Base-by-base conservation (phyloP, 2,329 filamentous ascomycete genomes). In the Verticillium longisporum region DNA sequence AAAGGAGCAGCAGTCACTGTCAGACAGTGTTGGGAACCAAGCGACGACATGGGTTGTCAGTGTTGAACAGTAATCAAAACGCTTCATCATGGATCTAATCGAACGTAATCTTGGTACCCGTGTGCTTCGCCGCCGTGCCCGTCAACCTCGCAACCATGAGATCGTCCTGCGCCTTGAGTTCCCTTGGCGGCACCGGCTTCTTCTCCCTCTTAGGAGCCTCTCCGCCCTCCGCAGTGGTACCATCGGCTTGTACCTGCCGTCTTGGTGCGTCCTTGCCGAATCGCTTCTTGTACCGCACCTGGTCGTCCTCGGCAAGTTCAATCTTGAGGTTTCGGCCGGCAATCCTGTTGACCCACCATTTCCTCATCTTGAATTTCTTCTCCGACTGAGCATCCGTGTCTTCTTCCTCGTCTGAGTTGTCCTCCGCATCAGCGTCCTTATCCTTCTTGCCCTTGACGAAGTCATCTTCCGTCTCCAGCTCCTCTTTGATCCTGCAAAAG, bases 261-360 rank as follows among this genome's bases (percentile, higher is more conserved):
- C 75, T 77, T 21, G 78, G 80, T 36, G 81, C 83, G 50, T 88
- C 88, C 74, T 93, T 94, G 65, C 91, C 90, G 71, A 90, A 98
- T 1, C 95, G 86, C 81, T 98, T 99, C 80, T 94, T 94, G 76
- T 99, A 99, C 61, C 95, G 81, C 37, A 86, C 86, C 67, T 91
- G 87, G 62, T 93, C 87, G 74, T 98, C 95, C 77, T 99, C 95
- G 21, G 95, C 95, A 69, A 94, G 92, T 74, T 99, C 94, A 73
- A 95, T 87, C 72, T 94, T 91, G 66, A 99, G 81, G 65, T 87
- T 83, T 34, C 95, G 85, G 33, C 93, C 92, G 58, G 89, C 80
- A 61, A 97, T 83, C 68, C 87, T 85, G 76, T 96, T 96, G 66
- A 97, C 88, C 84, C 92, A 96, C 83, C 92, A 91, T 74, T 88